Evolutionary conservation across 1,284 basidiomycete genomes (phyloP).

Genomic region (Tausonia pullulans): DNA sequence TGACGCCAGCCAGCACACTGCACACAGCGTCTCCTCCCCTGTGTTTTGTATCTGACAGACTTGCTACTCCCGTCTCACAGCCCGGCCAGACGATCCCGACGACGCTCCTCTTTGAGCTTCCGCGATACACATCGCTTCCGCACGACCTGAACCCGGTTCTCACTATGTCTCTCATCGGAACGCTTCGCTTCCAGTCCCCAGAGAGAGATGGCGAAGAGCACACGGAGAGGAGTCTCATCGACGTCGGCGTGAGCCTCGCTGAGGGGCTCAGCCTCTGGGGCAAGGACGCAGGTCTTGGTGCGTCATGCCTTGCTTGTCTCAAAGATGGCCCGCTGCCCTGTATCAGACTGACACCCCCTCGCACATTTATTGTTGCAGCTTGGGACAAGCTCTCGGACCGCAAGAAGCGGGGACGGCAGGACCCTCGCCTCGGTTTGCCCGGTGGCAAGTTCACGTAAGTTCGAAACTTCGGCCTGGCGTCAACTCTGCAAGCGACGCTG

Average conservation of each 20-base stretch:
- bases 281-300: constrained; percentile 23
- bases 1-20: neutral
- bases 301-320: neutral
- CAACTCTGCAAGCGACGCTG: no score
- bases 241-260: constrained; percentile 27
- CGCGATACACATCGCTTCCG: constrained; percentile 25
- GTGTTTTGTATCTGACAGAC: no score
- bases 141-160: constrained; percentile 25
- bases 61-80: neutral
- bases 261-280: constrained; percentile 29
- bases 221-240: constrained; percentile 24
- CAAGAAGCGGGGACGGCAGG: constrained; percentile 18
- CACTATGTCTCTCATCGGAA: constrained; percentile 28
- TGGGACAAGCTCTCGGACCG: constrained; percentile 16
- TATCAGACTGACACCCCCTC: neutral
- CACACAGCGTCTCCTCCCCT: no score
- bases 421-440: constrained; percentile 24
- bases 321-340: no score
- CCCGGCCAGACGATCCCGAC: constrained; percentile 31
- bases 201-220: constrained; percentile 1
- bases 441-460: constrained; percentile 27
- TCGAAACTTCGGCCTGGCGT: neutral
- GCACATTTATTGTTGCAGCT: constrained; percentile 15
- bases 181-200: constrained; percentile 20
- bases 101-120: constrained; percentile 25